A percentile compares a stretch with the other conserved stretches of the same genome.
Conservation (phyloP, 2,329 filamentous ascomycete species). For the Penicillium glabrum region DNA sequence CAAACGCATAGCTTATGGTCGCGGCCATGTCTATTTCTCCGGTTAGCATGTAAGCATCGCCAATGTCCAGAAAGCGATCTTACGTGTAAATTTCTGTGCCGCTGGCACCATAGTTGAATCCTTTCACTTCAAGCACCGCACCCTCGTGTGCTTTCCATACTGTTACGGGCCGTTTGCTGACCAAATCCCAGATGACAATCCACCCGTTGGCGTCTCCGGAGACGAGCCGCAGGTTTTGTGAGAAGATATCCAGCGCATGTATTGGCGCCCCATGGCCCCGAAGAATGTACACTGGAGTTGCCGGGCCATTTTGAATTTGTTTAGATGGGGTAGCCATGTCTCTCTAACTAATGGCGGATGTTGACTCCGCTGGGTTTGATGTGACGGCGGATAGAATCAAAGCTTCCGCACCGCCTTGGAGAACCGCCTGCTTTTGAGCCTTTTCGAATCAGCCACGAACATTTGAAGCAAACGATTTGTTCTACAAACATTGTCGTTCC, state of each 20-base stretch:
- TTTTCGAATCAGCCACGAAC: no score
- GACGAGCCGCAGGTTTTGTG: conserved; percentile 71
- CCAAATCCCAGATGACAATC: conserved; percentile 80
- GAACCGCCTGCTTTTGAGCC: background rate
- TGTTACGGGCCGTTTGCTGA: conserved; percentile 74
- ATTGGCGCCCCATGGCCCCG: conserved; percentile 82
- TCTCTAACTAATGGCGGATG: background rate
- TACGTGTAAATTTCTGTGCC: conserved; percentile 79
- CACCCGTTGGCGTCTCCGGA: conserved; percentile 91
- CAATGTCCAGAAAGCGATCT: conserved; percentile 28
- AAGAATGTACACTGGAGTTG: conserved; percentile 68
- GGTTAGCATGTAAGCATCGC: conserved; percentile 10
- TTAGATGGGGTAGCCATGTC: background rate
- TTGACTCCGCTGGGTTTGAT: background rate
- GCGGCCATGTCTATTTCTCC: conserved; percentile 72
- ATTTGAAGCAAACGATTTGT: no score
- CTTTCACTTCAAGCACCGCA: conserved; percentile 71
- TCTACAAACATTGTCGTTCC: no score
- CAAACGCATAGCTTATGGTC: conserved; percentile 86
- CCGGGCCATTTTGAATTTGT: conserved; percentile 32
- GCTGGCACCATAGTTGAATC: conserved; percentile 51
- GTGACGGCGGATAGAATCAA: background rate
- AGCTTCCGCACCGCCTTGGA: background rate
- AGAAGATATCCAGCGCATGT: conserved; percentile 72
- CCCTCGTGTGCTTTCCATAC: conserved; percentile 85